phyloP scores from a whole-genome alignment of 2,329 filamentous ascomycete species.

The Colletotrichum abscissum region DNA sequence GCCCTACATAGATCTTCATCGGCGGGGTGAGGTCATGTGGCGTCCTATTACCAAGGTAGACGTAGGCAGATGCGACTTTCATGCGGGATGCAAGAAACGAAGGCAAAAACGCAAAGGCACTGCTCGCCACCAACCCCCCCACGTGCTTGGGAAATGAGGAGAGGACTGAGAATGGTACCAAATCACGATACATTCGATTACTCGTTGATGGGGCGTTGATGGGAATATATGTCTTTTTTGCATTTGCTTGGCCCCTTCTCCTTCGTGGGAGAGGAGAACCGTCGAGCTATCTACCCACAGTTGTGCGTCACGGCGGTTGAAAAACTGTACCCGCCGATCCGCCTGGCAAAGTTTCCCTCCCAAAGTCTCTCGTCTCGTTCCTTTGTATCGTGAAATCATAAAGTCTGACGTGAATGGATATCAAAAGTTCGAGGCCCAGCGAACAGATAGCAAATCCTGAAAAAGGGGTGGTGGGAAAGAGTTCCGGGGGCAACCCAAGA shows the following conservation, averaged over 20 bases:
- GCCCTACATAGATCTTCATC: conserved; percentile 29
- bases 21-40: conserved; percentile 24
- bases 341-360: neutral
- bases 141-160: too few species aligned
- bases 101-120: neutral
- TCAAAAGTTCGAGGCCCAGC: conserved; percentile 12
- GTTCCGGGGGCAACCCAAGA: neutral
- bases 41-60: conserved; percentile 11
- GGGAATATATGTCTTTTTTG: neutral
- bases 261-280: neutral
- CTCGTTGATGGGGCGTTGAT: neutral
- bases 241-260: neutral
- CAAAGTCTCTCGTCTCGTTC: conserved; percentile 2
- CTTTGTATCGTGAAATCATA: conserved; percentile 34
- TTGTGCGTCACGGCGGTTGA: neutral
- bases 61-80: too few species aligned
- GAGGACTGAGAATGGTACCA: too few species aligned
- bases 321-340: neutral
- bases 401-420: conserved; percentile 20
- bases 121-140: neutral
- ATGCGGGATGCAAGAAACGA: neutral
- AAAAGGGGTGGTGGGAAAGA: neutral
- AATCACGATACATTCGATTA: neutral
- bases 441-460: conserved; percentile 8
- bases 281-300: conserved; percentile 7